A percentile compares a stretch with the other conserved stretches of the same genome.
phyloP scores from a whole-genome alignment of 805 yeast genomes.

The Ogataea naganishii region DNA sequence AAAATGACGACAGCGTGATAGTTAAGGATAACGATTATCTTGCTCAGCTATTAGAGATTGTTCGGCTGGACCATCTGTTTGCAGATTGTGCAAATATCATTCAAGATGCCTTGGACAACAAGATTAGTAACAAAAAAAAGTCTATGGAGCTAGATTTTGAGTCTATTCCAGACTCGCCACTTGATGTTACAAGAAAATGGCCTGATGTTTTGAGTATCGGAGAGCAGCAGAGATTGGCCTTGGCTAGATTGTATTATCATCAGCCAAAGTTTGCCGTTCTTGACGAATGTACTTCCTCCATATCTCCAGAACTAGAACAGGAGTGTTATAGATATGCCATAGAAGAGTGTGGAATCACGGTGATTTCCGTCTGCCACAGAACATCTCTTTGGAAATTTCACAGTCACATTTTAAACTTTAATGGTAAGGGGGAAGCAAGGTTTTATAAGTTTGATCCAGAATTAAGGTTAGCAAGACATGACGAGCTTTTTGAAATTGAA shows the following conservation, averaged over 20 bases:
- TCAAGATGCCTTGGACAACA: constrained; percentile 2
- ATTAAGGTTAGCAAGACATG: constrained; percentile 64
- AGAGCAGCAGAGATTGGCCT: constrained; percentile 86
- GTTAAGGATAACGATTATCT: constrained; percentile 44
- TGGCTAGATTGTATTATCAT: constrained; percentile 89
- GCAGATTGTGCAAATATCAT: constrained; percentile 25
- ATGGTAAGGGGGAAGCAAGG: constrained; percentile 50
- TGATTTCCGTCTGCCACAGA: constrained; percentile 86
- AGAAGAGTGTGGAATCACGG: constrained; percentile 66
- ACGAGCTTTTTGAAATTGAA: constrained; percentile 67
- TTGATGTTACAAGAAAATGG: constrained; percentile 74
- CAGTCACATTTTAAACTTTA: constrained; percentile 65
- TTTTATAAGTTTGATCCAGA: constrained; percentile 62
- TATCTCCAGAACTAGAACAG: constrained; percentile 84
- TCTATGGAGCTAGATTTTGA: constrained; percentile 2
- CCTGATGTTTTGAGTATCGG: constrained; percentile 82
- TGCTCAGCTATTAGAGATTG: constrained; percentile 41
- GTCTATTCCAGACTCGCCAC: constrained; percentile 30
- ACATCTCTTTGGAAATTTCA: constrained; percentile 93
- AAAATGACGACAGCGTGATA: constrained; percentile 7
- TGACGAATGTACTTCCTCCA: constrained; percentile 94
- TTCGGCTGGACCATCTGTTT: constrained; percentile 52
- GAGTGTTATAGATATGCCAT: constrained; percentile 77
- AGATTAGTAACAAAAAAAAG: background rate
- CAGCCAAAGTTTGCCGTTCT: constrained; percentile 88